Evolutionary conservation across 257 asterid species (phyloP), one percentile per base, ranked within the genome.

Genomic region (Solanum boliviense): DNA sequence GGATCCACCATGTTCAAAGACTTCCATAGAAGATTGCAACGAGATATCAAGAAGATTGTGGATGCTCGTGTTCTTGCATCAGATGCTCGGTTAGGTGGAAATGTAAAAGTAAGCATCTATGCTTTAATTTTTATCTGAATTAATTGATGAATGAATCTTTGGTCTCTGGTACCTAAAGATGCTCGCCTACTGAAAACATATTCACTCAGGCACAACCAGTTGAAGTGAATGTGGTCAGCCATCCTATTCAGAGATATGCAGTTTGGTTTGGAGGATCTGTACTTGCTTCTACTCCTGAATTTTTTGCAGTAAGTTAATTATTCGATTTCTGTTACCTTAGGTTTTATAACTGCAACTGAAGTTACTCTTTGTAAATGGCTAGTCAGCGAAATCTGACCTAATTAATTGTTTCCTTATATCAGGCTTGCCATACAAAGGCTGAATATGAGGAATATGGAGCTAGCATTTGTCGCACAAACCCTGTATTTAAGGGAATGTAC

Each of bases 221-320:
- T 93, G 99, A 97, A 91, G 98, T 97, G 87, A 95, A 94, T 90
- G 99, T 97, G 73, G 96, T 93, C 83, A 96, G 99, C 93, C 97
- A 95, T 89, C 98, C 98, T 75, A 92, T 96, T 89, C 99, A 97
- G 94, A 95, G 96, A 91, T 93, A 92, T 84, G 99, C 99, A 87
- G 99, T 96, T 88, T 97, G 99, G 99, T 97, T 96, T 90, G 99
- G 99, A 76, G 99, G 99, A 83, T 97, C 99, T 8, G 99, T 96
- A 58, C 98, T 96, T 88, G 98, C 98, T 87, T 97, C 99, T 75
- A 96, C 98, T 25, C 98, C 99, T 34, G 98, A 97, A 90, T 96
- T 96, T 92, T 95, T 92, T 89, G 90, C 96, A 91, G 99, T 97
- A 91, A 65, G 91, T 88, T 46, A 41, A 9, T 82, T 18, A 46